Evolutionary conservation across 805 yeast genomes (phyloP).

Genomic region (Candida stauntonica): DNA sequence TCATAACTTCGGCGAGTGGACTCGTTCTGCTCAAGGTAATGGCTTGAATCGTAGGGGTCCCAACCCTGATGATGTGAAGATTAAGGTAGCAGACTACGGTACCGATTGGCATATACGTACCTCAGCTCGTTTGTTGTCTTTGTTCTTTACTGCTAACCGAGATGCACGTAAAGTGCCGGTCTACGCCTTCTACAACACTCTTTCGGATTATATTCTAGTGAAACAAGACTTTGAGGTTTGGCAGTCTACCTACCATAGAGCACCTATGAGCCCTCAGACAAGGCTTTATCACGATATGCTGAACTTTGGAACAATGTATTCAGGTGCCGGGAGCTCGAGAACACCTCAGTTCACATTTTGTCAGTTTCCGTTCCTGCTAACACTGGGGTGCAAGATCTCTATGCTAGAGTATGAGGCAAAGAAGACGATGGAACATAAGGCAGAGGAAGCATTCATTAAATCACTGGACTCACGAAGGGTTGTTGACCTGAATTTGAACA

Average conservation of each 20-base stretch:
- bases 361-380: conserved; percentile 75
- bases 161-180: conserved; percentile 24
- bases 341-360: conserved; percentile 55
- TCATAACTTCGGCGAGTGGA: conserved; percentile 5
- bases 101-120: conserved; percentile 78
- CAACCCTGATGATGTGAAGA: conserved; percentile 24
- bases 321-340: neutral
- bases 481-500: conserved; percentile 62
- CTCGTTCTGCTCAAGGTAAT: too few species aligned
- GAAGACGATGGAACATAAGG: conserved; percentile 76
- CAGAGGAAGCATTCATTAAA: conserved; percentile 82
- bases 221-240: conserved; percentile 80
- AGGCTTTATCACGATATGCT: conserved; percentile 13
- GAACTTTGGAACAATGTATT: conserved; percentile 10
- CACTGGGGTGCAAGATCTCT: conserved; percentile 77
- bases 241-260: conserved; percentile 42
- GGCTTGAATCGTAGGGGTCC: too few species aligned
- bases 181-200: conserved; percentile 61
- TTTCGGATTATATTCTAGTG: conserved; percentile 76
- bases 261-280: conserved; percentile 2
- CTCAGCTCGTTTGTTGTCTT: conserved; percentile 54
- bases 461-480: conserved; percentile 61
- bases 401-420: conserved; percentile 80
- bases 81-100: conserved; percentile 58
- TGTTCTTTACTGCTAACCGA: conserved; percentile 52